Evolutionary conservation across 768 basidiomycete species (phyloP).

Genomic region (Rhizopogon sp.): DNA sequence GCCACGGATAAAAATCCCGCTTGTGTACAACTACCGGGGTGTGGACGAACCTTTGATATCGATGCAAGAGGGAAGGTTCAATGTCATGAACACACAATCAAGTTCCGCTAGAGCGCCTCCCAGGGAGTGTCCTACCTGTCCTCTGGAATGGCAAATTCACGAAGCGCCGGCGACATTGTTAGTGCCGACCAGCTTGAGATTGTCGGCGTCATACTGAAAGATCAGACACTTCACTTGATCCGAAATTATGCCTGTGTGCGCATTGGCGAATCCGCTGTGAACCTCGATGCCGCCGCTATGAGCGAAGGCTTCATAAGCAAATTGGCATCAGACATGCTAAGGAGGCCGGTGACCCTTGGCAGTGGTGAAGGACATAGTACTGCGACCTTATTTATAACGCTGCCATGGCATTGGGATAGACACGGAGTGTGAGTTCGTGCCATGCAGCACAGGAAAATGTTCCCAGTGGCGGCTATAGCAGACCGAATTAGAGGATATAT

Average conservation of each 20-base stretch:
- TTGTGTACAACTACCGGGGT: not conserved
- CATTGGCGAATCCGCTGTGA: slow-evolving; percentile 50
- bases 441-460: no score
- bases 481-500: no score
- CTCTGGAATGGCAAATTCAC: not conserved
- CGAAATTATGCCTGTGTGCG: slow-evolving; percentile 44
- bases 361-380: no score
- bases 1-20: slow-evolving; percentile 11
- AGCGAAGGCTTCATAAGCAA: slow-evolving; percentile 40
- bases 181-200: slow-evolving; percentile 36
- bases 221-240: slow-evolving; percentile 38
- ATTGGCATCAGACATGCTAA: slow-evolving; percentile 28
- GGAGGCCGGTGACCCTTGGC: no score
- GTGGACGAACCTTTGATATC: slow-evolving; percentile 17
- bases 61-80: slow-evolving; percentile 40
- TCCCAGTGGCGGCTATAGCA: no score
- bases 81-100: slow-evolving; percentile 40
- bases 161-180: not conserved
- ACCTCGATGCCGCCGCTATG: slow-evolving; percentile 34
- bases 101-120: slow-evolving; percentile 51
- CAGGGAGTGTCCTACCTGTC: slow-evolving; percentile 43
- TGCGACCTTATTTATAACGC: no score
- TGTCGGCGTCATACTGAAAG: slow-evolving; percentile 28
- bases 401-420: no score
- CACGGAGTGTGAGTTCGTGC: no score